Percentiles rank a stretch among this genome's conserved stretches.
Evolutionary conservation across 495 filamentous ascomycete species (phyloP).

Genomic region (Xylona heveae): DNA sequence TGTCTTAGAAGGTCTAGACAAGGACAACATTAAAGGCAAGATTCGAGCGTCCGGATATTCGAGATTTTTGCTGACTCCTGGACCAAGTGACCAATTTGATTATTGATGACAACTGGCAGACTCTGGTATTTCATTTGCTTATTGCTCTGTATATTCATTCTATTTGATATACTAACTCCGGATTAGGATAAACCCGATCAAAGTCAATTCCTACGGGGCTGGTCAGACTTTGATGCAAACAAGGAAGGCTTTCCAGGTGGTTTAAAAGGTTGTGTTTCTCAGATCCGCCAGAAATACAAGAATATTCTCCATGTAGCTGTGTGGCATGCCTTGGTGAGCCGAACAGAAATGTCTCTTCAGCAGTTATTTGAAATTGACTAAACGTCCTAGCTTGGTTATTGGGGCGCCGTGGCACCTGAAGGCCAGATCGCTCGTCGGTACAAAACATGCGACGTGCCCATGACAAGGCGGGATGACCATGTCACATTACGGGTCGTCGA

Average conservation of each 20-base stretch:
- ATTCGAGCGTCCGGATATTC: constrained; percentile 5
- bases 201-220: constrained; percentile 30
- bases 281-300: constrained; percentile 46
- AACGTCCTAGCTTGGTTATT: constrained; percentile 46
- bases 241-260: constrained; percentile 59
- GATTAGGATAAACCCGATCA: constrained; percentile 21
- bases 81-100: constrained; percentile 48
- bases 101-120: constrained; percentile 96
- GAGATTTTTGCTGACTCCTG: constrained; percentile 2
- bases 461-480: constrained; percentile 24
- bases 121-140: constrained; percentile 22
- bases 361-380: background rate
- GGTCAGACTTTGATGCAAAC: constrained; percentile 68
- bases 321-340: constrained; percentile 64
- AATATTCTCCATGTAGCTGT: constrained; percentile 72
- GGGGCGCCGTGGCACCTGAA: constrained; percentile 63
- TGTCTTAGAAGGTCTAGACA: constrained; percentile 48
- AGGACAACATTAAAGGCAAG: constrained; percentile 43
- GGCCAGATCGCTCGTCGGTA: constrained; percentile 57
- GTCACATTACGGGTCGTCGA: constrained; percentile 53
- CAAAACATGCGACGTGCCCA: constrained; percentile 44
- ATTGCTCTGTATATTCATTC: constrained; percentile 6
- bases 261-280: constrained; percentile 39
- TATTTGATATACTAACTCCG: background rate
- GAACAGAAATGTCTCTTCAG: background rate